Base-by-base conservation (phyloP, 495 filamentous ascomycete genomes). In the Podospora tetraspora region DNA sequence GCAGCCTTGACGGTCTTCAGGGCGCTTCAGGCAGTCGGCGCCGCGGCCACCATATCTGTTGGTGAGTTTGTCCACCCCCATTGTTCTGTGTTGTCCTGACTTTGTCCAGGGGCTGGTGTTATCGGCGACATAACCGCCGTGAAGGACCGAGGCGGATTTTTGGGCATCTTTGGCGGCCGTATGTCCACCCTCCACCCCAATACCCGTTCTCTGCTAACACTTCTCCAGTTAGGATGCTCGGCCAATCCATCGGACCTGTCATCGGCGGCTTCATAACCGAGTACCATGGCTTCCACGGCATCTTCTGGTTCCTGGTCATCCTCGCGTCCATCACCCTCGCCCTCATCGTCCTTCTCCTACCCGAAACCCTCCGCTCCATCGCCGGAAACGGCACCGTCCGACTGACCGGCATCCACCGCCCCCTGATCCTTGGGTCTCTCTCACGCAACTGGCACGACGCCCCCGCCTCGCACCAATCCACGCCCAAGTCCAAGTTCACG, bases 281-380 rank as follows among this genome's bases (percentile, higher is more conserved):
- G 37, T 89, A 82, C 66, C 77, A 88, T 11, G 88, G 88, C 2
- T 92, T 88, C 87, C 79, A 87, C 60, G 81, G 79, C 59, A 88
- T 90, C 30, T 92, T 91, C 76, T 90, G 86, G 86, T 91, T 92
- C 63, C 76, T 91, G 30, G 74, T 82, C 43, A 86, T 89, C 19
- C 74, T 84, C 19, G 79, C 77, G 1, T 82, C 75, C 0, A 68
- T 79, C 30, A 78, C 79, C 4, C 75, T 84, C 1, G 37, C 79
- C 13, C n/a, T 82, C 1, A 80, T 86, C 57, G 29, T 84, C 9
- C 57, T 84, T 32, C 74, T 82, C 63, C 81, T 87, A 25, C 87
- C 87, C 0, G 88, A 90, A 71, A 91, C 88, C 1, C 83, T 82
- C 52, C 80, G 94, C 88, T 73, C 82, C 25, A 83, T 84, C 57